A percentile compares a stretch with the other conserved stretches of the same genome.
phyloP scores from a whole-genome alignment of 2,329 filamentous ascomycete genomes.

The Microcyclospora pomicola region DNA sequence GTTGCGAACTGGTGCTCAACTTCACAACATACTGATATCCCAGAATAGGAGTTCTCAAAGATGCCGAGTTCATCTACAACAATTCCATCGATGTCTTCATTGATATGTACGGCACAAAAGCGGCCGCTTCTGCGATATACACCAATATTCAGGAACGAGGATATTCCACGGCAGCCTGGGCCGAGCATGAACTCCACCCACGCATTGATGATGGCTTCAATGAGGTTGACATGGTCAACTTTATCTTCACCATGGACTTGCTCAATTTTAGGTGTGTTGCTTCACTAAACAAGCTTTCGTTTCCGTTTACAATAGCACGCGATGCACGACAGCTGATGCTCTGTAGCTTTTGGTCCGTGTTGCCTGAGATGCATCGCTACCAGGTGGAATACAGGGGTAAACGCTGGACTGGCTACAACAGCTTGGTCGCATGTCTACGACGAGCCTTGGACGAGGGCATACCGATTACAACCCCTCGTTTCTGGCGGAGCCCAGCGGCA shows the following conservation, averaged over 20 bases:
- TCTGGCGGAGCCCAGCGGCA: slow-evolving; percentile 52
- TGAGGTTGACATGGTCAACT: slow-evolving; percentile 45
- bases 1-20: neutral
- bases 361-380: slow-evolving; percentile 57
- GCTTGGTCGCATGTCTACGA: slow-evolving; percentile 73
- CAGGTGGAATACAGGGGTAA: slow-evolving; percentile 67
- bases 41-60: slow-evolving; percentile 52
- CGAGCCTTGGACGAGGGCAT: slow-evolving; percentile 82
- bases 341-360: slow-evolving; percentile 72
- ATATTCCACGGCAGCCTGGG: slow-evolving; percentile 79
- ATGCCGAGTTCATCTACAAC: slow-evolving; percentile 77
- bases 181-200: slow-evolving; percentile 78
- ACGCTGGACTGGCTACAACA: slow-evolving; percentile 91
- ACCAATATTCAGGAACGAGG: slow-evolving; percentile 66
- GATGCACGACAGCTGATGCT: slow-evolving; percentile 2
- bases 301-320: neutral
- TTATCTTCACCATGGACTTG: slow-evolving; percentile 95
- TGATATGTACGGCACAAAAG: slow-evolving; percentile 68
- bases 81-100: slow-evolving; percentile 88
- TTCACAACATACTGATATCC: neutral
- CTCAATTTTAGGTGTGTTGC: slow-evolving; percentile 61
- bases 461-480: slow-evolving; percentile 75
- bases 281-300: neutral
- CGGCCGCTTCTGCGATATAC: slow-evolving; percentile 67
- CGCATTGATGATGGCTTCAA: slow-evolving; percentile 32